phyloP scores from a whole-genome alignment of 2,329 filamentous ascomycete genomes.

The Penicillium paneum region DNA sequence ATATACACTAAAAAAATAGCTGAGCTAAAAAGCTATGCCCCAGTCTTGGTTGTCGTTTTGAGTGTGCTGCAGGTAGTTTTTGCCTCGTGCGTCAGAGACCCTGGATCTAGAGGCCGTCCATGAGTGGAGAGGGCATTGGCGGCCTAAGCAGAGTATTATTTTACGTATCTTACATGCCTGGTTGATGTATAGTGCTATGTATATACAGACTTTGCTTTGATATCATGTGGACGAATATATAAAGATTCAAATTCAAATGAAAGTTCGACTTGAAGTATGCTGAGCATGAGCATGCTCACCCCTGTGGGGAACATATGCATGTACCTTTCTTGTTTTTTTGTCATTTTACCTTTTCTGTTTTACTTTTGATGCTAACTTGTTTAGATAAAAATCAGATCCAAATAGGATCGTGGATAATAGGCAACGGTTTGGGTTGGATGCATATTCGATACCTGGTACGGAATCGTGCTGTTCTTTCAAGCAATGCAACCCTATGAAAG shows the following conservation, averaged over 20 bases:
- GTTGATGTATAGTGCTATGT: not conserved
- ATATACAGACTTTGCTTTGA: not conserved
- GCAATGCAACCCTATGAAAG: not conserved
- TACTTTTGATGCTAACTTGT: not conserved
- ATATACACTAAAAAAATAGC: constrained; percentile 11
- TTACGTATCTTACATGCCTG: constrained; percentile 3
- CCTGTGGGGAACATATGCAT: not conserved
- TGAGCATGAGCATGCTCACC: not conserved
- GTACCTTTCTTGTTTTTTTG: not conserved
- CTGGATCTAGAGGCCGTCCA: constrained; percentile 38
- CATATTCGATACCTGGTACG: not conserved
- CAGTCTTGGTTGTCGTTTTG: constrained; percentile 37
- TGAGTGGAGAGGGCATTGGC: constrained; percentile 34
- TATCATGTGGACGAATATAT: not conserved
- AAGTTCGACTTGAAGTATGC: not conserved
- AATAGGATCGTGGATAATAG: not conserved
- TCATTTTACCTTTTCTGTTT: no score
- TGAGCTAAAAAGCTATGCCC: constrained; percentile 18
- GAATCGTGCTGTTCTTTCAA: not conserved
- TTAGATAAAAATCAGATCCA: not conserved
- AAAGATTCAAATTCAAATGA: not conserved
- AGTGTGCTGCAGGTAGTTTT: constrained; percentile 43
- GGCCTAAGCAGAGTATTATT: constrained; percentile 34
- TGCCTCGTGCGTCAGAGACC: constrained; percentile 43
- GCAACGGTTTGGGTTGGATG: constrained; percentile 1